Percentiles rank a stretch among this genome's conserved stretches.
phyloP scores from a whole-genome alignment of 805 yeast genomes.

The Candida ascalaphidarum region DNA sequence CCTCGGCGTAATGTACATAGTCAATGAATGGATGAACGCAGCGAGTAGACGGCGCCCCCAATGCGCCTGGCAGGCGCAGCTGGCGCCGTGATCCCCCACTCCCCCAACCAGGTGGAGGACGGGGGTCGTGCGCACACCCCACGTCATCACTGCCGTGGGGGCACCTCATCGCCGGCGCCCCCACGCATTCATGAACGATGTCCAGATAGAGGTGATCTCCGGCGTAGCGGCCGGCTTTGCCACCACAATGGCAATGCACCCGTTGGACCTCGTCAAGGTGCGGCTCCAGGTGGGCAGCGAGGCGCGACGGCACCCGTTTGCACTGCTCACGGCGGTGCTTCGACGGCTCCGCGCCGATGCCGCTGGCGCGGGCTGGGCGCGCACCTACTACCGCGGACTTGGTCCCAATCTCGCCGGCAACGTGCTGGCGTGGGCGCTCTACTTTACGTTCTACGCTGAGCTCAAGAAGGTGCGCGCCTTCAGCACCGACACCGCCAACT shows the following conservation, averaged over 20 bases:
- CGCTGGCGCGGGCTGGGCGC: not conserved
- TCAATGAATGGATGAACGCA: no score
- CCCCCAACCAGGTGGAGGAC: no score
- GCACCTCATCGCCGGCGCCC: no score
- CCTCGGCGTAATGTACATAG: slow-evolving; percentile 59
- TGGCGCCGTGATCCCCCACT: no score
- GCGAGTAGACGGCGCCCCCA: no score
- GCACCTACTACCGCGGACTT: slow-evolving; percentile 69
- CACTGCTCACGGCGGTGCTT: slow-evolving; percentile 10
- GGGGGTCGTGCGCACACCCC: no score
- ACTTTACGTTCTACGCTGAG: slow-evolving; percentile 68
- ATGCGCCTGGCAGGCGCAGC: no score
- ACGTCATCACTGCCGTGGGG: no score
- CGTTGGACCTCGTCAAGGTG: slow-evolving; percentile 78
- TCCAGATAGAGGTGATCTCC: slow-evolving; percentile 50
- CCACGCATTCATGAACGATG: slow-evolving; percentile 2
- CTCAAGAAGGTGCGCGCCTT: slow-evolving; percentile 29
- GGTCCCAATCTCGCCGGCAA: slow-evolving; percentile 78
- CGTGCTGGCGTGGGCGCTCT: slow-evolving; percentile 81
- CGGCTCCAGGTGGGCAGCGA: slow-evolving; percentile 58
- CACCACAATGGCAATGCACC: slow-evolving; percentile 80
- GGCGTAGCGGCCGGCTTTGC: slow-evolving; percentile 77
- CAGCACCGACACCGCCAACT: slow-evolving; percentile 14
- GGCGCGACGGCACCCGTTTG: slow-evolving; percentile 8
- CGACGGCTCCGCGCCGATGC: slow-evolving; percentile 13